Conservation (phyloP, 306 rosid species). For the Rubus parviflorus region DNA sequence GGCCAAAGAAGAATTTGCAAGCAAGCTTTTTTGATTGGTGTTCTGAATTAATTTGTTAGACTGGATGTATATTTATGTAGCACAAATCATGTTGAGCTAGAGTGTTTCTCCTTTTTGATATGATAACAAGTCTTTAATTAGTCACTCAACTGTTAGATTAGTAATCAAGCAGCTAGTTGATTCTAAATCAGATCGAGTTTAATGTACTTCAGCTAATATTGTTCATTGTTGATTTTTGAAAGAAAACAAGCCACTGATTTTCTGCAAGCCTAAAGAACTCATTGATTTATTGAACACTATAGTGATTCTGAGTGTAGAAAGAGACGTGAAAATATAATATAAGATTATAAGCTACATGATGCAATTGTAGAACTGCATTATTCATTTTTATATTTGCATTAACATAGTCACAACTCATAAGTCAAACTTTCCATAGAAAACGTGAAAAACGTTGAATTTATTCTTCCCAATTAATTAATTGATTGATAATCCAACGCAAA, state of each 20-base stretch:
- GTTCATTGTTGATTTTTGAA: not conserved
- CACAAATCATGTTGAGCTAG: not conserved
- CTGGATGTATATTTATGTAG: conserved; percentile 3
- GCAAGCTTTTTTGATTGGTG: conserved; percentile 56
- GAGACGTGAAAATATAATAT: too few relatives aligned
- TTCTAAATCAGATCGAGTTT: too few relatives aligned
- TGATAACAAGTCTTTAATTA: not conserved
- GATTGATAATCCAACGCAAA: not conserved
- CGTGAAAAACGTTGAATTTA: not conserved
- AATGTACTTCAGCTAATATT: not conserved
- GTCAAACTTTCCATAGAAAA: not conserved
- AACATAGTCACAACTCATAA: not conserved
- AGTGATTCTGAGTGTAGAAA: too few relatives aligned
- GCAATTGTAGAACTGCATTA: not conserved
- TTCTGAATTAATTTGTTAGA: not conserved
- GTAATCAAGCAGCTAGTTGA: not conserved
- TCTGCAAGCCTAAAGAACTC: too few relatives aligned
- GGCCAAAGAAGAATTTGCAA: conserved; percentile 49
- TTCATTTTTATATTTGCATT: not conserved
- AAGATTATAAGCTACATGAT: not conserved
- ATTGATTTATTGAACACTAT: too few relatives aligned
- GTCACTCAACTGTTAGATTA: not conserved
- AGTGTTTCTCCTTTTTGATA: not conserved
- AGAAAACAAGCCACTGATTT: too few relatives aligned
- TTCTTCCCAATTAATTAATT: not conserved